Base-by-base conservation (phyloP, 495 filamentous ascomycete genomes). In the Lasiosphaeriaceae sp. region DNA sequence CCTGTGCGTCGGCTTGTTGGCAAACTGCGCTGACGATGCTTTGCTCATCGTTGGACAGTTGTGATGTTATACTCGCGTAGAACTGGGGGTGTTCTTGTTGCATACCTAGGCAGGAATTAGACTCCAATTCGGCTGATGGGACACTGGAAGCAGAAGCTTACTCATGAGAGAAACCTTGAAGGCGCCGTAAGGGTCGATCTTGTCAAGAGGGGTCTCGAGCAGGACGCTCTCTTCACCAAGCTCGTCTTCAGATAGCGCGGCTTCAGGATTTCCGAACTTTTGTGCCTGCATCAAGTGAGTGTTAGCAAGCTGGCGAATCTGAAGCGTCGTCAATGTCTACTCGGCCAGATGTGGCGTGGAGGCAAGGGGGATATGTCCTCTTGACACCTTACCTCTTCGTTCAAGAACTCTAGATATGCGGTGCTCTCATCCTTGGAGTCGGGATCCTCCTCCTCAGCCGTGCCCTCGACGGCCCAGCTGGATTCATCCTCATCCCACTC, bases 401-500 rank as follows among this genome's bases (percentile, higher is more conserved):
- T 93, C 47, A 98, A 72, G 77, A 98, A 98, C 51, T 97, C 93
- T 34, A 98, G 82, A 67, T 98, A 98, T 2, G 94, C 91, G 19
- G 88, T 86, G 66, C 90, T 91, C 73, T 98, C 94, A 65, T 97
- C 91, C 60, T 88, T 83, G 62, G 82, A 79, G 61, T 96, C 94
- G 11, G 68, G 74, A 6, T 81, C 73, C 49, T 82, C 77, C 11
- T 72, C 80, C 20, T 73, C 81, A 56, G 84, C 85, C 20, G 59
- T 61, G 3, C 71, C 75, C 12, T 74, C 73, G 17, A 75, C 77
- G 20, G 71, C 67, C 78, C 77, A 85, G 52, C 77, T 81, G 53
- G 83, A 81, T n/a, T 80, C 81, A 16, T 82, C 83, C 19, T 92
- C 88, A 49, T 83, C 83, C 86, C 88, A 91, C 50, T 86, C 85